Evolutionary conservation across 176 grass and related monocot species (phyloP), one percentile per base, ranked within the genome.

Genomic region (Guadua angustifolia): DNA sequence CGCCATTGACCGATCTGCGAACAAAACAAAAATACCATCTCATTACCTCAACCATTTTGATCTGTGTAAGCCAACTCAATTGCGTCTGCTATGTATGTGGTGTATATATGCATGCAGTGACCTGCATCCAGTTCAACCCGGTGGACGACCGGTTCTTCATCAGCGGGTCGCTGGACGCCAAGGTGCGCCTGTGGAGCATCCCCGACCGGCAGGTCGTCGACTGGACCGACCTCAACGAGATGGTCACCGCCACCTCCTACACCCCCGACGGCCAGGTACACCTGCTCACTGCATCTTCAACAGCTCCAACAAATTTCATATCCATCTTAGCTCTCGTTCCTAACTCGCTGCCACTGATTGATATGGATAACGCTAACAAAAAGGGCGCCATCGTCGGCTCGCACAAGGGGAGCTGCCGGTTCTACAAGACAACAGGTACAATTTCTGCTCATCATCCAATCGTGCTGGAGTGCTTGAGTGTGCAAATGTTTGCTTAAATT

Each of bases 71-170:
- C 15, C 14, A 51, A 17, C 15, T 51, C 5, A 17, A 51, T 51
- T 51, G 14, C 15, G 15, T 51, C 49, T 51, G 49, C 49, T 14
- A 51, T 60, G 19, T 19, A 8, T 29, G 29, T 29, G 1, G 1
- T 29, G 1, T 29, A 29, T 29, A 29, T 29, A 29, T 29, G 29
- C 29, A 29, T 77, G 81, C 92, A 94, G 95, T 98, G 72, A 98
- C 95, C 44, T 93, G 93, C 69, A 93, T 98, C 75, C 95, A 98
- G 61, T 98, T 95, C 93, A 98, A 93, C 69, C 95, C 95, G 5
- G 78, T 87, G 50, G 95, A 98, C 26, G 95, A 98, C 42, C 73
- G 72, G 32, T 93, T 90, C 73, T 98, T 98, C 87, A 92, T 98
- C 80, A 98, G 95, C 13, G 95, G 95, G 5, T 98, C 95, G 45